phyloP scores from a whole-genome alignment of 345 rosid genomes.

The Raphanus raphanistrum region DNA sequence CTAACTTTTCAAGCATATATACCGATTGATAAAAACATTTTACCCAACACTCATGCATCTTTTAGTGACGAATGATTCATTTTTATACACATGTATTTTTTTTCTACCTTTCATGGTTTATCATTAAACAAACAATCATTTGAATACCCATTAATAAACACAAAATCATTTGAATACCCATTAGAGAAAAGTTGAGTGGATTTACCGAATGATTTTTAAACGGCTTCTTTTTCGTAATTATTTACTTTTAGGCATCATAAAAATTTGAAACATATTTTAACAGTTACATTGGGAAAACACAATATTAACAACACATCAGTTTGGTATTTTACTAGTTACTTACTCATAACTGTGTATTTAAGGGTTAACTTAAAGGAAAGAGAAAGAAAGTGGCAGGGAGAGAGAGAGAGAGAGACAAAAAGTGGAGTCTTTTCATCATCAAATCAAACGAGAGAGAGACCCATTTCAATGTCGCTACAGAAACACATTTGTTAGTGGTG shows the following conservation, averaged over 20 bases:
- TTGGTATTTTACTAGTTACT: background rate
- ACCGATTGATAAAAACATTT: background rate
- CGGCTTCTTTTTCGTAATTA: slow-evolving; percentile 24
- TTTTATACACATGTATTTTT: background rate
- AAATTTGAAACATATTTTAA: no score
- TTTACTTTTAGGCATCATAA: background rate
- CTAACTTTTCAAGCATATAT: background rate
- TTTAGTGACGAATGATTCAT: slow-evolving; percentile 11
- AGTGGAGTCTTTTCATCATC: slow-evolving; percentile 37
- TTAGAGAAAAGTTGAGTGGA: background rate
- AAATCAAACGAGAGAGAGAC: slow-evolving; percentile 29
- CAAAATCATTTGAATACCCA: slow-evolving; percentile 30
- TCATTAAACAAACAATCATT: slow-evolving; percentile 24
- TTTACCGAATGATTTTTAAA: background rate
- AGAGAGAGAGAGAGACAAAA: slow-evolving; percentile 4
- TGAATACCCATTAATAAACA: slow-evolving; percentile 21
- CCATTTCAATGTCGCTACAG: slow-evolving; percentile 40
- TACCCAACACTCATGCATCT: slow-evolving; percentile 4
- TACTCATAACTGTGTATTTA: slow-evolving; percentile 10
- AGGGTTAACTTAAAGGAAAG: slow-evolving; percentile 20
- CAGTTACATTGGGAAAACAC: background rate
- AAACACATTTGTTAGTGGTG: slow-evolving; percentile 38
- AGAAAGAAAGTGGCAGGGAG: slow-evolving; percentile 17
- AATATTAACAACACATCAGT: background rate
- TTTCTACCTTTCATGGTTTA: background rate